Evolutionary conservation across 352 stramenopile genomes (phyloP), one percentile per base, ranked within the genome.

Genomic region (Pythium monospermum): DNA sequence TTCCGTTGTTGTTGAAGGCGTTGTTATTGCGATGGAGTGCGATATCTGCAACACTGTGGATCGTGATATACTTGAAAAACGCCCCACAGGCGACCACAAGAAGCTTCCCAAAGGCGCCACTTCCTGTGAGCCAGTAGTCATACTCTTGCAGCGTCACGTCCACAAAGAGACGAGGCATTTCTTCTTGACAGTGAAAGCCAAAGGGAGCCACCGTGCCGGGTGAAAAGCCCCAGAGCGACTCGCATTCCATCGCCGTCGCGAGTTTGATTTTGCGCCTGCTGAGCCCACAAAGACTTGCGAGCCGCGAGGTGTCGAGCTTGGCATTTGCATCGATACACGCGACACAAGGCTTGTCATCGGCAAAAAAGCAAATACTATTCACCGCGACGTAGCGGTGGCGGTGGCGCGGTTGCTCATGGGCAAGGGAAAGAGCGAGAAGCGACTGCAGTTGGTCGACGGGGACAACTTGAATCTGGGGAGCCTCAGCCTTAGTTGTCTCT

Each of bases 281-380:
- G 11, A 87, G 52, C 1, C 77, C 66, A 39, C 67, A 79, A 10
- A 85, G 26, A 19, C 47, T 53, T 10, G 76, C 73, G 16, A 89
- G 56, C 25, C 71, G 69, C 1, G 71, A 68, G 0, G 71, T 86
- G 38, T 91, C 80, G 13, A 91, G 58, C 27, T 84, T 83, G 27
- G 48, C 71, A 26, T 53, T 71, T 16, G 76, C 68, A 40, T 84
- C 66, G 37, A 91, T 77, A 35, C 71, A 81, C 1, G 73, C 76
- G 15, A 91, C 69, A 32, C 57, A 71, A 0, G 80, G 73, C n/a
- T 49, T 52, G 21, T 73, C 74, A 55, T 86, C 66, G 6, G 73
- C 73, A 35, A 88, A 85, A 37, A 91, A 83, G 51, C 80, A 91
- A 35, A 91, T 86, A 25, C 68, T 72, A 58, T 91, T 91, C 37